Evolutionary conservation across 257 asterid species (phyloP).

Genomic region (Nicotiana obtusifolia): DNA sequence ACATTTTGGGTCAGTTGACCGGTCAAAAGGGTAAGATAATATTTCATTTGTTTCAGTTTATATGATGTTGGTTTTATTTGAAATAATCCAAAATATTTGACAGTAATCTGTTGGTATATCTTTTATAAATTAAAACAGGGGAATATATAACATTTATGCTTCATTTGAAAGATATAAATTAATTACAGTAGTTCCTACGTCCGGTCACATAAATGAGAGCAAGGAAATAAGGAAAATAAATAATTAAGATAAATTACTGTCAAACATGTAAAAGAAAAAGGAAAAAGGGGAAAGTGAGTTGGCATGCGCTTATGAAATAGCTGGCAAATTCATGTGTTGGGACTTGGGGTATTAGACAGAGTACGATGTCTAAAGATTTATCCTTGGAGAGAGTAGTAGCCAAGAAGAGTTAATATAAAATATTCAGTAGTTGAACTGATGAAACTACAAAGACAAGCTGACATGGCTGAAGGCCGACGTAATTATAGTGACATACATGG

Average conservation of each 20-base stretch:
- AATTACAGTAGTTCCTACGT: too few species aligned
- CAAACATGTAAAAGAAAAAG: not conserved
- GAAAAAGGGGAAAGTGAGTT: not conserved
- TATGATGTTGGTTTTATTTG: not conserved
- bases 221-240: not conserved
- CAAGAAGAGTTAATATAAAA: too few species aligned
- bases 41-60: not conserved
- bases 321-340: not conserved
- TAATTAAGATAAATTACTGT: not conserved
- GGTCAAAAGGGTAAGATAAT: not conserved
- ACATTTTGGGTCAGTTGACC: not conserved
- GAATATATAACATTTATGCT: too few species aligned
- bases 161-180: too few species aligned
- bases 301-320: not conserved
- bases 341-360: not conserved
- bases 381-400: not conserved
- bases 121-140: not conserved
- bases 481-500: not conserved
- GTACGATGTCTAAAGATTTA: not conserved
- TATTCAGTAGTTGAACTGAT: not conserved
- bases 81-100: not conserved
- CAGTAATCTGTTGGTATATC: not conserved
- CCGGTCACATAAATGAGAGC: not conserved
- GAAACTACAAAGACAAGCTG: not conserved
- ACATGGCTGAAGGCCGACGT: not conserved